phyloP scores from a whole-genome alignment of 148 eudicot genomes.

The Silene uniflora region DNA sequence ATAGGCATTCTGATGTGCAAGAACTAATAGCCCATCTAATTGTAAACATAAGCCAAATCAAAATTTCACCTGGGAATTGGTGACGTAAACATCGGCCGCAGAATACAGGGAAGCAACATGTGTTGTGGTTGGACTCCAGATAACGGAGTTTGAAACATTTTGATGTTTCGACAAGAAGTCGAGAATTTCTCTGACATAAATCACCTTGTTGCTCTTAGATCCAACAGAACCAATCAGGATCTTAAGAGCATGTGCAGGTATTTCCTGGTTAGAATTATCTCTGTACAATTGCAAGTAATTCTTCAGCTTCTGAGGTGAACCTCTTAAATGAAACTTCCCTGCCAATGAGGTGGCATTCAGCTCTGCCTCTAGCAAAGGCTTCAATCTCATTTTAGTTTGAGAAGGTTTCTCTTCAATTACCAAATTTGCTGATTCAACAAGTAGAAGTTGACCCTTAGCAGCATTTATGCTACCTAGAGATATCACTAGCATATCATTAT shows the following conservation, averaged over 20 bases:
- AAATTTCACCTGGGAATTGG: constrained; percentile 72
- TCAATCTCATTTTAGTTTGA: constrained; percentile 24
- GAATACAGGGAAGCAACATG: constrained; percentile 93
- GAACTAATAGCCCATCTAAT: background rate
- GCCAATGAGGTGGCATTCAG: constrained; percentile 28
- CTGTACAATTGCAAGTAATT: constrained; percentile 10
- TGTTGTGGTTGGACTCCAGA: constrained; percentile 91
- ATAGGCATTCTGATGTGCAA: background rate
- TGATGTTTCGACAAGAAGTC: constrained; percentile 51
- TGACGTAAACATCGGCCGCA: constrained; percentile 92
- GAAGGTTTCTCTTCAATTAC: constrained; percentile 39
- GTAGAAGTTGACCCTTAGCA: constrained; percentile 88
- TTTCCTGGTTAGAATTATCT: constrained; percentile 27
- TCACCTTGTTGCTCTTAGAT: constrained; percentile 89
- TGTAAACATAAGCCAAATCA: background rate
- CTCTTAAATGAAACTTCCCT: constrained; percentile 42
- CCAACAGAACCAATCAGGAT: constrained; percentile 95
- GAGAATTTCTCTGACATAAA: constrained; percentile 76
- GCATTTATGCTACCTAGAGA: constrained; percentile 89
- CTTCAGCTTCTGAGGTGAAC: constrained; percentile 31
- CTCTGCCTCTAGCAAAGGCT: constrained; percentile 15
- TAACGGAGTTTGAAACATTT: constrained; percentile 60
- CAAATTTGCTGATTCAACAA: constrained; percentile 75
- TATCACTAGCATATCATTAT: constrained; percentile 80
- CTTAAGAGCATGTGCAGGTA: constrained; percentile 43